Base-by-base conservation (phyloP, 345 rosid genomes). In the Acer yangbiense region DNA sequence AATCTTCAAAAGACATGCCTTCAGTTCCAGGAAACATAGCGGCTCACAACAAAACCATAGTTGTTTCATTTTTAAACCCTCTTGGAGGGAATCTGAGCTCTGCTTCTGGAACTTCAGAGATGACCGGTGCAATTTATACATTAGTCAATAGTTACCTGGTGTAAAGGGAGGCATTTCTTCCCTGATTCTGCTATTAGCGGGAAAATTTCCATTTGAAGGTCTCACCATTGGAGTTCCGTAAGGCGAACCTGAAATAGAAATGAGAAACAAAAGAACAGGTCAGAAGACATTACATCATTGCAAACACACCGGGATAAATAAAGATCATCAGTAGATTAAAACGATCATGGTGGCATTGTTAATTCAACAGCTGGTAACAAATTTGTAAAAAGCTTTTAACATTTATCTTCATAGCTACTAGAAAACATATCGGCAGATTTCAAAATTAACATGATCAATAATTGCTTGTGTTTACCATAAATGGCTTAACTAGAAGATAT, bases 181-280 rank as follows among this genome's bases (percentile, higher is more conserved):
- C 65, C 43, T 48, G 16, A 55, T 78, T 65, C 10, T 12, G 83
- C 29, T 8, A 67, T 41, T 65, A 63, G 80, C 35, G 57, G 76
- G 63, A 39, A 25, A 9, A 20, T 66, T 80, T 35, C 71, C 71
- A 17, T 43, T 35, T 12, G 70, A 18, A 48, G 75, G 46, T 65
- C 78, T 50, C 16, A 60, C 18, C 17, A 8, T 10, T 62, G 60
- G 61, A 74, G 68, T 1, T 66, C 32, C 57, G 72, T 81, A 54
- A 13, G 39, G 77, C 4, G 75, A 60, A 21, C 79, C 85, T 79
- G 71, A 65, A 23, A 41, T 65, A 61, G 20, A 13, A 61, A 8
- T 14, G 57, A 16, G 57, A 61, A 71, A 68, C 54, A 58, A 57
- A 57, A 18, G 25, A 68, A 61, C 63, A 13, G 25, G 29, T 66